These are phyloP conservation scores for Eustoma russellianum DNA, from an alignment of 257 asterid genomes.

Conservation along the genomic window DNA sequence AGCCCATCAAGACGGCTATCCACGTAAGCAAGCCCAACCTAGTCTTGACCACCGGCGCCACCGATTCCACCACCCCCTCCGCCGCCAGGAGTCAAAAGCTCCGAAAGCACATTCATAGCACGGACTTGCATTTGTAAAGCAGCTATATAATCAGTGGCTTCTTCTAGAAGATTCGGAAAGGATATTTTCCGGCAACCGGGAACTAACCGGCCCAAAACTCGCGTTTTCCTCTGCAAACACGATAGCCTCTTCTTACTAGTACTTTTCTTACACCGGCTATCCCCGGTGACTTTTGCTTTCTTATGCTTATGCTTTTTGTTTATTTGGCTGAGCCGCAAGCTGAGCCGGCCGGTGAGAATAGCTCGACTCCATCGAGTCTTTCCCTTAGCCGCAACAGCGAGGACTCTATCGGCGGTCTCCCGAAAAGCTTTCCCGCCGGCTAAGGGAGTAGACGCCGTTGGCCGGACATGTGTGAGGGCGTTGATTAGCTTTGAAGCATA, in stretches of 20 bases:
- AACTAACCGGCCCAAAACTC: constrained; percentile 54
- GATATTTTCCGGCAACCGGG: constrained; percentile 83
- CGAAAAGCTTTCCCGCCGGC: constrained; percentile 39
- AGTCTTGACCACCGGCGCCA: constrained; percentile 22
- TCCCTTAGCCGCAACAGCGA: constrained; percentile 69
- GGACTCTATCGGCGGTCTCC: constrained; percentile 65
- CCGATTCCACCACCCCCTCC: neutral
- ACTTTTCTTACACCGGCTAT: constrained; percentile 23
- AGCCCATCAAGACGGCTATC: too few relatives aligned
- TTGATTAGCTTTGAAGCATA: constrained; percentile 62
- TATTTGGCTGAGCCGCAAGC: constrained; percentile 50
- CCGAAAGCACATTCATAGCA: constrained; percentile 65
- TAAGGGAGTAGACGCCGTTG: constrained; percentile 19
- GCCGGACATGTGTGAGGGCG: constrained; percentile 53
- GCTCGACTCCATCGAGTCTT: constrained; percentile 81
- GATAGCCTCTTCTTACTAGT: constrained; percentile 31
- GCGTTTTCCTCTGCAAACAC: constrained; percentile 45
- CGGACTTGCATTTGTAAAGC: constrained; percentile 91
- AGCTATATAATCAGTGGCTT: constrained; percentile 71
- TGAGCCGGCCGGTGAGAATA: constrained; percentile 55
- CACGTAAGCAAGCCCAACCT: neutral
- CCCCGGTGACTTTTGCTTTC: constrained; percentile 15
- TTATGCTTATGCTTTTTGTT: constrained; percentile 34
- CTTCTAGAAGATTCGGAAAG: constrained; percentile 81
- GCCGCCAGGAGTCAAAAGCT: constrained; percentile 35